Percentiles rank a stretch among this genome's conserved stretches.
phyloP scores from a whole-genome alignment of 2,329 filamentous ascomycete species.

The Cucurbitaria berberidis region DNA sequence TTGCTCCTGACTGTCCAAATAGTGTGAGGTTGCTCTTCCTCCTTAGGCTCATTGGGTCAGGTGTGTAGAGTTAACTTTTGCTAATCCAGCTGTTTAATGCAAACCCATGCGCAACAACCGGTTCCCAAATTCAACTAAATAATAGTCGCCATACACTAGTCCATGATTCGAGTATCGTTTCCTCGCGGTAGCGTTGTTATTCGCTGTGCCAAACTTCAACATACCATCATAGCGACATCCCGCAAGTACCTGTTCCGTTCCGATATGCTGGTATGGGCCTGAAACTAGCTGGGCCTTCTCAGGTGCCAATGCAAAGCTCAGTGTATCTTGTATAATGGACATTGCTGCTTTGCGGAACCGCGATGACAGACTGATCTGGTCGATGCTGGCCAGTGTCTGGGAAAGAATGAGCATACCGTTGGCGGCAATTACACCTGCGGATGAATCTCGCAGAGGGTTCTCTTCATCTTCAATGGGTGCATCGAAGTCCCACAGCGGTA shows the following conservation, averaged over 20 bases:
- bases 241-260: conserved; percentile 24
- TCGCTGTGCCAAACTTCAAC: conserved; percentile 53
- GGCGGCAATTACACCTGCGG: conserved; percentile 49
- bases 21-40: too few species aligned
- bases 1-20: too few species aligned
- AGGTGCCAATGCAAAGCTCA: conserved; percentile 33
- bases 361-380: conserved; percentile 40
- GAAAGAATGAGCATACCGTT: conserved; percentile 45
- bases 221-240: conserved; percentile 49
- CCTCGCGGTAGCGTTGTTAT: conserved; percentile 52
- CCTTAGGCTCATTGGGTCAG: too few species aligned
- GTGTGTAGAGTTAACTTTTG: too few species aligned
- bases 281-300: conserved; percentile 24
- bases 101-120: conserved; percentile 42
- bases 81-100: conserved; percentile 4
- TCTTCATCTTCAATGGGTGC: conserved; percentile 46
- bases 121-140: conserved; percentile 53
- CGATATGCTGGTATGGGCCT: conserved; percentile 20
- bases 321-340: conserved; percentile 22
- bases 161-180: conserved; percentile 53
- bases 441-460: conserved; percentile 48
- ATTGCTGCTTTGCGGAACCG: conserved; percentile 19
- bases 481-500: conserved; percentile 58
- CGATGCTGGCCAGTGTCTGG: conserved; percentile 31
- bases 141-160: conserved; percentile 56